These are phyloP conservation scores for Rhinocladiella similis DNA, from an alignment of 2,329 filamentous ascomycete species.

Conservation along the genomic window DNA sequence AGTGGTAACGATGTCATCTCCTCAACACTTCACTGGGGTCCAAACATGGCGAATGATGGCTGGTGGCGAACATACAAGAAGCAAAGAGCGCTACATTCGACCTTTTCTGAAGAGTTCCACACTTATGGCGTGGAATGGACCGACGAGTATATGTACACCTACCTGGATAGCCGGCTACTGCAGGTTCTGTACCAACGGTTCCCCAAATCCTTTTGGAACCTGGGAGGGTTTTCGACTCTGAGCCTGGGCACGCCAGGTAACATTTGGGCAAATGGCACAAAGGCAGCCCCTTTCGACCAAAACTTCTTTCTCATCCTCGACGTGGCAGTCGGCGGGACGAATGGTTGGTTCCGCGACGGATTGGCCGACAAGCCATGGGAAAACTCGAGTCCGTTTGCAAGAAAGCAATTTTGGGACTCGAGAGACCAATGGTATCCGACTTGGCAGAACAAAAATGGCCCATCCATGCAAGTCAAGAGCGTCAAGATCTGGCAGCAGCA, in stretches of 20 bases:
- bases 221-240: conserved; percentile 46
- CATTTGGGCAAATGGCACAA: conserved; percentile 33
- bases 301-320: conserved; percentile 54
- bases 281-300: conserved; percentile 55
- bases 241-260: conserved; percentile 47
- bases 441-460: conserved; percentile 46
- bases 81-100: conserved; percentile 27
- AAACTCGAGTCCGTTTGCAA: conserved; percentile 17
- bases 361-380: conserved; percentile 25
- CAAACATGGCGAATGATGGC: no score
- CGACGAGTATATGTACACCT: conserved; percentile 55
- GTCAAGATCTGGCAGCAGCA: conserved; percentile 48
- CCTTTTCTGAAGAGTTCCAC: conserved; percentile 41
- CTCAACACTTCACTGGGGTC: conserved; percentile 52
- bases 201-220: conserved; percentile 37
- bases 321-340: conserved; percentile 52
- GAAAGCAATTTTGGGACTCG: conserved; percentile 11
- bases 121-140: conserved; percentile 57
- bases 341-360: conserved; percentile 47
- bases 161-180: conserved; percentile 42
- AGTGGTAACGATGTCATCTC: conserved; percentile 46
- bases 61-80: conserved; percentile 26
- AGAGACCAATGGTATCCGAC: conserved; percentile 46
- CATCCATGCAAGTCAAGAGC: conserved; percentile 49
- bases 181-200: conserved; percentile 31